A percentile compares a stretch with the other conserved stretches of the same genome.
Evolutionary conservation across 257 asterid genomes (phyloP).

Genomic region (Solanum corneliomulleri): DNA sequence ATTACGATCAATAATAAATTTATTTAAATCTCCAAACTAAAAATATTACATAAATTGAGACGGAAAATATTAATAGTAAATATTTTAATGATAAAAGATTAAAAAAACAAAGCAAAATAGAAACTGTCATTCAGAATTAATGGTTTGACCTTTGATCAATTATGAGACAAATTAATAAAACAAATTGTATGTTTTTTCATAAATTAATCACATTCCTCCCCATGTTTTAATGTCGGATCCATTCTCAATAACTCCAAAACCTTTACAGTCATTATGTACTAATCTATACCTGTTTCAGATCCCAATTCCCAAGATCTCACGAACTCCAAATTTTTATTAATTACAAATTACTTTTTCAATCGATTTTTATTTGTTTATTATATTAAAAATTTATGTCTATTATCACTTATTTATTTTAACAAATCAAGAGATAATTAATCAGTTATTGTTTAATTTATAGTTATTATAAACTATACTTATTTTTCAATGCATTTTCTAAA

Average conservation of each 20-base stretch:
- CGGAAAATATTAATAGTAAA: neutral
- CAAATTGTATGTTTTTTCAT: neutral
- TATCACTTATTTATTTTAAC: neutral
- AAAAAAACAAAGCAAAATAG: neutral
- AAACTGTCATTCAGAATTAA: neutral
- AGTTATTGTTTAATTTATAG: neutral
- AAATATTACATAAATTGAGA: neutral
- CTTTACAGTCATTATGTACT: constrained; percentile 29
- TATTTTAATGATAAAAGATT: neutral
- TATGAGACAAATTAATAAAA: constrained; percentile 7
- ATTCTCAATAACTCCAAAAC: constrained; percentile 37
- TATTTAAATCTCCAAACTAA: no score
- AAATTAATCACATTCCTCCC: constrained; percentile 34
- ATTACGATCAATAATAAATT: no score
- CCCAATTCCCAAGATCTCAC: constrained; percentile 35
- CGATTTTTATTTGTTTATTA: neutral
- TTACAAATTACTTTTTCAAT: fast-evolving
- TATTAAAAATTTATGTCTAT: neutral
- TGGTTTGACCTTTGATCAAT: neutral
- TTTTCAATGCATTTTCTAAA: neutral
- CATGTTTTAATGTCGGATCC: constrained; percentile 54
- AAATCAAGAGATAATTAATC: neutral
- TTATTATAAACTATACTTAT: neutral
- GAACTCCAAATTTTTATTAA: constrained; percentile 8
- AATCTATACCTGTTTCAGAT: constrained; percentile 32